Evolutionary conservation across 495 filamentous ascomycete species (phyloP).

Genomic region (Penicillium mononematosum): DNA sequence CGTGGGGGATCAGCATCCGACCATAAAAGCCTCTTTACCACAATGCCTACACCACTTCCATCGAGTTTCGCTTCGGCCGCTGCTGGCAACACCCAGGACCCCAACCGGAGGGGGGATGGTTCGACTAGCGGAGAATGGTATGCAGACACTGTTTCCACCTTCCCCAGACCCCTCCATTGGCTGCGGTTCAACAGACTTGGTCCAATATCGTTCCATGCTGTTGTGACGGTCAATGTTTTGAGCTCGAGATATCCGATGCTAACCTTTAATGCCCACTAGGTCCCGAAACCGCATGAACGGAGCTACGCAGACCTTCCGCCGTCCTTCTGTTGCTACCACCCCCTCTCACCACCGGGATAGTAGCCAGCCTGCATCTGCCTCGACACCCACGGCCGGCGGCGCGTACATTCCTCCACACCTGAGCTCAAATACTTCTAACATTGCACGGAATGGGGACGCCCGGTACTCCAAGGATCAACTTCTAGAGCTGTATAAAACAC

Average conservation of each 20-base stretch:
- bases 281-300: conserved; percentile 71
- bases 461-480: conserved; percentile 85
- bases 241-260: conserved; percentile 18
- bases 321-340: conserved; percentile 70
- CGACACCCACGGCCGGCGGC: conserved; percentile 49
- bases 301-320: conserved; percentile 81
- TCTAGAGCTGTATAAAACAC: conserved; percentile 67
- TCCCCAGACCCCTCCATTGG: not conserved
- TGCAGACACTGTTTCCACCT: conserved; percentile 24
- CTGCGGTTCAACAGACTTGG: not conserved
- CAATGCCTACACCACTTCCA: conserved; percentile 74
- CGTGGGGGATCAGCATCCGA: conserved; percentile 24
- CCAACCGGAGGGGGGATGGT: conserved; percentile 54
- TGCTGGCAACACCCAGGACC: conserved; percentile 65
- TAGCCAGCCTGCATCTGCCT: conserved; percentile 48
- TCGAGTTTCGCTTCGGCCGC: conserved; percentile 84
- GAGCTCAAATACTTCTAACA: conserved; percentile 49
- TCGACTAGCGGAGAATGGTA: conserved; percentile 59
- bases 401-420: conserved; percentile 63
- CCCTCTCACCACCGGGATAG: conserved; percentile 51
- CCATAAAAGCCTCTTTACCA: conserved; percentile 26
- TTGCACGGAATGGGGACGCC: conserved; percentile 57
- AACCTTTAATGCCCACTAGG: conserved; percentile 43
- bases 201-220: not conserved
- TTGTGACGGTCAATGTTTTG: conserved; percentile 8